Evolutionary conservation across 176 grass and related monocot genomes (phyloP).

Genomic region (Luzula sylvatica): DNA sequence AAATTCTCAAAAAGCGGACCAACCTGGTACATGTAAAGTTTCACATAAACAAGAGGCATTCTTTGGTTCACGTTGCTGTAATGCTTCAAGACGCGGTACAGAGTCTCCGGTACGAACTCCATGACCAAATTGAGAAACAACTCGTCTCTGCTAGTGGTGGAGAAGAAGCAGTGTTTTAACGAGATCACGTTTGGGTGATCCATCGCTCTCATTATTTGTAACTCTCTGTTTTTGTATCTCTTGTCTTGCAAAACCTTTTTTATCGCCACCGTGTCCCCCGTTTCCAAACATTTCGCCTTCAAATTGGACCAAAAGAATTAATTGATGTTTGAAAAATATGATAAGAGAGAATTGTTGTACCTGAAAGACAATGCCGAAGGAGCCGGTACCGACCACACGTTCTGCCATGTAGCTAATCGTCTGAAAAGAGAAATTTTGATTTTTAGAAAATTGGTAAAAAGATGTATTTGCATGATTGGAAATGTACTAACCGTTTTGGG

Average conservation of each 20-base stretch:
- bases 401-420: conserved; percentile 80
- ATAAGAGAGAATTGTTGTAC: conserved; percentile 4
- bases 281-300: conserved; percentile 92
- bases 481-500: conserved; percentile 83
- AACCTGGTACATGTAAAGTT: conserved; percentile 93
- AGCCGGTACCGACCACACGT: conserved; percentile 61
- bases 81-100: conserved; percentile 81
- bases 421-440: conserved; percentile 20
- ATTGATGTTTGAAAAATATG: too few relatives aligned
- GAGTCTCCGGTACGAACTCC: conserved; percentile 85
- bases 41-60: conserved; percentile 91
- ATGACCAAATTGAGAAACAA: conserved; percentile 97
- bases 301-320: too few relatives aligned
- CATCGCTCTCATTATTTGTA: conserved; percentile 89
- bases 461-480: too few relatives aligned
- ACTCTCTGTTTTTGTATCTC: conserved; percentile 87
- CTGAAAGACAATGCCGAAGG: conserved; percentile 79
- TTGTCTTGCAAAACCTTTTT: conserved; percentile 96
- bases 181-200: conserved; percentile 85
- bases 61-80: conserved; percentile 95
- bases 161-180: conserved; percentile 97
- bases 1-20: too few relatives aligned
- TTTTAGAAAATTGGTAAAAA: not conserved
- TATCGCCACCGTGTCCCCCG: conserved; percentile 74
- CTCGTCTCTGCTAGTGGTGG: conserved; percentile 88